A percentile compares a stretch with the other conserved stretches of the same genome.
Conservation (phyloP, 805 yeast species). For the Suhomyces xylopsoci region DNA sequence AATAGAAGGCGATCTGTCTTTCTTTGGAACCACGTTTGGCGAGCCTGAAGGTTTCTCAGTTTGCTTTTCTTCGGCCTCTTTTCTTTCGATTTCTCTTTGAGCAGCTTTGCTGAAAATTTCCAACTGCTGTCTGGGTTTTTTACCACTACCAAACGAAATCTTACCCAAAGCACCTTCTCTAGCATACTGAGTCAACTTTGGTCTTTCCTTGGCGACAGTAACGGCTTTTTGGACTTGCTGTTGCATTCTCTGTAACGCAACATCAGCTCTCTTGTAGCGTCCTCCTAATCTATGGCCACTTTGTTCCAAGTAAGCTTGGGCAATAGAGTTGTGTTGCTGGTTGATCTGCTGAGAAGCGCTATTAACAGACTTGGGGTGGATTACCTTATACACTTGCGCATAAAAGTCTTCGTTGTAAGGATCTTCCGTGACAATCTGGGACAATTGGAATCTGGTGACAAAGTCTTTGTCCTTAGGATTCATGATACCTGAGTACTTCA, state of each 20-base stretch:
- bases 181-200: slow-evolving; percentile 60
- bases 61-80: slow-evolving; percentile 19
- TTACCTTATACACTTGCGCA: slow-evolving; percentile 80
- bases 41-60: slow-evolving; percentile 13
- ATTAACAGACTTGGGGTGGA: slow-evolving; percentile 50
- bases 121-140: slow-evolving; percentile 84
- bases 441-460: slow-evolving; percentile 88
- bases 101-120: slow-evolving; percentile 56
- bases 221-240: slow-evolving; percentile 97
- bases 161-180: slow-evolving; percentile 89
- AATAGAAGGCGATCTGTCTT: slow-evolving; percentile 28
- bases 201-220: slow-evolving; percentile 87
- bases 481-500: slow-evolving; percentile 90
- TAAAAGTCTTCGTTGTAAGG: slow-evolving; percentile 97
- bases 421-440: slow-evolving; percentile 94
- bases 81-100: slow-evolving; percentile 42
- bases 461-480: slow-evolving; percentile 95
- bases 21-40: slow-evolving; percentile 13
- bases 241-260: slow-evolving; percentile 95
- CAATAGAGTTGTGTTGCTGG: slow-evolving; percentile 73
- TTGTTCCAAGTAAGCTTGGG: slow-evolving; percentile 86
- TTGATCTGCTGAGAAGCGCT: slow-evolving; percentile 50
- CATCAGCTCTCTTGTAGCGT: slow-evolving; percentile 76
- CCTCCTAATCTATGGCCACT: slow-evolving; percentile 91
- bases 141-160: slow-evolving; percentile 73